Percentiles rank a stretch among this genome's conserved stretches.
These are phyloP conservation scores for Coffea canephora DNA, from an alignment of 257 asterid genomes.

Conservation along the genomic window DNA sequence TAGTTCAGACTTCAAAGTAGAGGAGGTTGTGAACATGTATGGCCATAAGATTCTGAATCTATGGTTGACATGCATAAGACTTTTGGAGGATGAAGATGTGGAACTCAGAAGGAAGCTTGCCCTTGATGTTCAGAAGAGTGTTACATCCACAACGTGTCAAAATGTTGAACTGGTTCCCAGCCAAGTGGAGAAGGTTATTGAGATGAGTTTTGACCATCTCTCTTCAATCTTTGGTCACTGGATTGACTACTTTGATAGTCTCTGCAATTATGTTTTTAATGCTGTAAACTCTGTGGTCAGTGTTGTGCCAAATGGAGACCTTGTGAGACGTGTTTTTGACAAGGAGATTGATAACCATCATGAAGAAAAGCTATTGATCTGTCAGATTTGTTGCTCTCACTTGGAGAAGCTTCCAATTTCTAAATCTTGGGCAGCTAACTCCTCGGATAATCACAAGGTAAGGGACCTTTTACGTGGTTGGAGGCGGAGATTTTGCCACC, in stretches of 20 bases:
- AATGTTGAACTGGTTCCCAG: constrained; percentile 42
- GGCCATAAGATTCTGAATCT: constrained; percentile 59
- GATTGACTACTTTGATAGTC: constrained; percentile 60
- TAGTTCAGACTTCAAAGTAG: constrained; percentile 28
- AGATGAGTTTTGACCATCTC: constrained; percentile 66
- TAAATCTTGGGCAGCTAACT: constrained; percentile 23
- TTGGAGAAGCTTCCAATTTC: constrained; percentile 54
- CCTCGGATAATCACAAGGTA: constrained; percentile 23
- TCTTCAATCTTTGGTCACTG: constrained; percentile 65
- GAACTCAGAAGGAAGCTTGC: constrained; percentile 71
- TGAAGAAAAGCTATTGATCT: constrained; percentile 77
- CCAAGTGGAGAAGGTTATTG: constrained; percentile 92
- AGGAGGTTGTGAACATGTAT: constrained; percentile 41
- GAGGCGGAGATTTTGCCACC: constrained; percentile 59
- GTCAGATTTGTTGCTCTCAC: constrained; percentile 80
- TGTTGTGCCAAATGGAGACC: constrained; percentile 57
- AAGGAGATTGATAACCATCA: constrained; percentile 96
- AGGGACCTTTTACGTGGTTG: constrained; percentile 48
- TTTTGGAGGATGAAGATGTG: constrained; percentile 90
- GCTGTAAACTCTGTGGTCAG: constrained; percentile 46
- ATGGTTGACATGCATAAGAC: constrained; percentile 74
- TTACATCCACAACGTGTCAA: constrained; percentile 24
- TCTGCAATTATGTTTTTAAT: constrained; percentile 61
- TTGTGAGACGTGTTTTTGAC: constrained; percentile 85
- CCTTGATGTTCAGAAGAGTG: constrained; percentile 61